A percentile compares a stretch with the other conserved stretches of the same genome.
These are phyloP conservation scores for carrot (Daucus carota) DNA, from an alignment of 129 eudicot species.

Conservation along the genomic window DNA sequence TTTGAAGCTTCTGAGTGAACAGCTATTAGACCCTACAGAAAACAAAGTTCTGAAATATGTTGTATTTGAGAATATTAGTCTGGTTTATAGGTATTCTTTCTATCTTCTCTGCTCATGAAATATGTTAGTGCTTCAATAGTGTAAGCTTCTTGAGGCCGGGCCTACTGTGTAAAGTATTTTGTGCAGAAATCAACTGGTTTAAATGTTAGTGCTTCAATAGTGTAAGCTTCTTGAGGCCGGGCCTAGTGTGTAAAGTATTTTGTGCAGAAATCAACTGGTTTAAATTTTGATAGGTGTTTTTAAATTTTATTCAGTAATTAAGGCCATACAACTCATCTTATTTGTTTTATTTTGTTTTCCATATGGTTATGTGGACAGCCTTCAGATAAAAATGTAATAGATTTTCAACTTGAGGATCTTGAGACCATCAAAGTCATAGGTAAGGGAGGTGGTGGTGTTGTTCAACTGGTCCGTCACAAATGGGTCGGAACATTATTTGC, in stretches of 20 bases:
- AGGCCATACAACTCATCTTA: neutral
- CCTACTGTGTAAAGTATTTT: neutral
- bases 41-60: neutral
- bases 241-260: neutral
- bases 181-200: neutral
- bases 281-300: neutral
- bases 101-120: neutral
- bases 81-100: neutral
- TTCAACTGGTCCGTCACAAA: constrained; percentile 95
- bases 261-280: neutral
- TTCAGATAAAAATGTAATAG: constrained; percentile 58
- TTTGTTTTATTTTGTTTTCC: neutral
- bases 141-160: neutral
- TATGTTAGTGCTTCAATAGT: neutral
- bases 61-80: neutral
- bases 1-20: neutral
- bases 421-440: constrained; percentile 94
- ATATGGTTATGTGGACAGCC: constrained; percentile 36
- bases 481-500: constrained; percentile 93
- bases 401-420: constrained; percentile 88
- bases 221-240: neutral
- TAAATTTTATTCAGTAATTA: neutral
- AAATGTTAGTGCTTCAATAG: too few relatives aligned
- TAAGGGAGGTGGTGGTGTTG: constrained; percentile 98
- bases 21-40: neutral